Conservation (phyloP, 768 basidiomycete species). For the Neoboletus brunneissimus region DNA sequence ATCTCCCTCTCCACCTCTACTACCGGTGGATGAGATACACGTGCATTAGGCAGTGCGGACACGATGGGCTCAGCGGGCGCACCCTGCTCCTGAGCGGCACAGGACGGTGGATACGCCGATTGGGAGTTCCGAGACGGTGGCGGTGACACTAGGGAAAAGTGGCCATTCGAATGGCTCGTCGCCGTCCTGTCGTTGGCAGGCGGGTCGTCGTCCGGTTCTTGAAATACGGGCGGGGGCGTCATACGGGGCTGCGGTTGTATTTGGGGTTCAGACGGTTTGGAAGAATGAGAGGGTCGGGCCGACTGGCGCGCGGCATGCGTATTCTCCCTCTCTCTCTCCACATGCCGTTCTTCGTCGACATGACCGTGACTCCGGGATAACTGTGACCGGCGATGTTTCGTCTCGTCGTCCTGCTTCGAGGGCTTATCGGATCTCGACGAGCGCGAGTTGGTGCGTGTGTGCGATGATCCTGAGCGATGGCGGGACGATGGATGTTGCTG, state of each 20-base stretch:
- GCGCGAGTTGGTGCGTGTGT: slow-evolving; percentile 57
- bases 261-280: slow-evolving; percentile 35
- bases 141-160: slow-evolving; percentile 10
- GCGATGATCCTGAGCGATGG: slow-evolving; percentile 45
- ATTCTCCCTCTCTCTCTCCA: slow-evolving; percentile 40
- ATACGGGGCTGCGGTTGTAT: slow-evolving; percentile 28
- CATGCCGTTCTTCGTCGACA: slow-evolving; percentile 37
- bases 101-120: neutral
- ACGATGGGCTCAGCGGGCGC: slow-evolving; percentile 13
- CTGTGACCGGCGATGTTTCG: slow-evolving; percentile 46
- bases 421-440: slow-evolving; percentile 47
- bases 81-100: slow-evolving; percentile 4
- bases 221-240: slow-evolving; percentile 29
- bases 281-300: slow-evolving; percentile 40
- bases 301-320: slow-evolving; percentile 38
- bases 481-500: slow-evolving; percentile 40
- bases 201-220: slow-evolving; percentile 33
- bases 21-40: slow-evolving; percentile 15
- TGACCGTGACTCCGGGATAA: slow-evolving; percentile 37
- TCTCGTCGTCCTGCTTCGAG: slow-evolving; percentile 41
- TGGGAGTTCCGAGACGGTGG: slow-evolving; percentile 17
- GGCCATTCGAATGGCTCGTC: slow-evolving; percentile 11
- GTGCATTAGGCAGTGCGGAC: slow-evolving; percentile 1
- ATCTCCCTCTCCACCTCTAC: slow-evolving; percentile 25
- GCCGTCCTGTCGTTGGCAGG: slow-evolving; percentile 11